Percentiles rank a stretch among this genome's conserved stretches.
These are phyloP conservation scores for Ustilago lituana DNA, from an alignment of 1,284 basidiomycete species.

Conservation along the genomic window DNA sequence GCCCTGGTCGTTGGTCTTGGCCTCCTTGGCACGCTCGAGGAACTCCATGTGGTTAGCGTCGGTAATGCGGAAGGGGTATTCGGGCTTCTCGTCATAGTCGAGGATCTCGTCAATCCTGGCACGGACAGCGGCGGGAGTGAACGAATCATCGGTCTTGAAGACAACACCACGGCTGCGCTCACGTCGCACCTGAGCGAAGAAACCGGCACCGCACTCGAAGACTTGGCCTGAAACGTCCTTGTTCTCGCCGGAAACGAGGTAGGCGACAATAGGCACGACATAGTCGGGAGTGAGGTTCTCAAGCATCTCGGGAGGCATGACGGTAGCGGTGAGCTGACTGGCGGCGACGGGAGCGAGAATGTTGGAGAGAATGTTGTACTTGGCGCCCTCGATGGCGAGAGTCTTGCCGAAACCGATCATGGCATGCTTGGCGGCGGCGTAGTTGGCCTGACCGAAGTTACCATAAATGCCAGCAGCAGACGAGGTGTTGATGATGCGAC, in stretches of 20 bases:
- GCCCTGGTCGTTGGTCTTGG: slow-evolving; percentile 79
- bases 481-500: slow-evolving; percentile 65
- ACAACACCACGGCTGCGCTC: slow-evolving; percentile 84
- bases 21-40: slow-evolving; percentile 76
- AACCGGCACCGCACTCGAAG: slow-evolving; percentile 95
- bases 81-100: slow-evolving; percentile 78
- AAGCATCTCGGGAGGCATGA: slow-evolving; percentile 98
- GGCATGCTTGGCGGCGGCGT: slow-evolving; percentile 71
- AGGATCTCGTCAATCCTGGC: slow-evolving; percentile 73
- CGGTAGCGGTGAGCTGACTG: slow-evolving; percentile 89
- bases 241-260: slow-evolving; percentile 64
- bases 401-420: slow-evolving; percentile 80
- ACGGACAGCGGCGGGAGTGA: slow-evolving; percentile 87
- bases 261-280: slow-evolving; percentile 80
- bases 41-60: slow-evolving; percentile 74
- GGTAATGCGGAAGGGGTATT: slow-evolving; percentile 77
- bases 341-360: slow-evolving; percentile 93
- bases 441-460: slow-evolving; percentile 96
- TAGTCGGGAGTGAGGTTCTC: slow-evolving; percentile 91
- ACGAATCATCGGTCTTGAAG: slow-evolving; percentile 89
- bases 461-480: slow-evolving; percentile 73
- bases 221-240: slow-evolving; percentile 81
- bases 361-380: slow-evolving; percentile 89
- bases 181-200: slow-evolving; percentile 90
- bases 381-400: slow-evolving; percentile 82